Evolutionary conservation across 176 grass and related monocot species (phyloP).

Genomic region (Rhynchospora breviuscula): DNA sequence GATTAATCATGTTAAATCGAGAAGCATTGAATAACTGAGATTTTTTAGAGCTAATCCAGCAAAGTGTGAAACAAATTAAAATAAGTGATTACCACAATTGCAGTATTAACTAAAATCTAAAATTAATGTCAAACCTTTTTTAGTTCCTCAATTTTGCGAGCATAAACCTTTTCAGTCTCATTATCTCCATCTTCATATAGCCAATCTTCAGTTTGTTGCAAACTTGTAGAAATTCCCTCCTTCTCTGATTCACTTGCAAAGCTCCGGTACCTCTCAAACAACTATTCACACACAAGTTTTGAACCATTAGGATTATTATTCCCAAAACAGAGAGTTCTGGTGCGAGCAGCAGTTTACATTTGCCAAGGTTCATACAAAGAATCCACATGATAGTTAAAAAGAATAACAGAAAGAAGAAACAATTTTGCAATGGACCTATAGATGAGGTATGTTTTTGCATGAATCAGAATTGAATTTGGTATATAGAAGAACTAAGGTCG

Average conservation of each 20-base stretch:
- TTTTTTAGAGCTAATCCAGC: background rate
- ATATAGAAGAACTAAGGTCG: background rate
- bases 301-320: background rate
- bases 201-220: conserved; percentile 95
- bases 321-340: background rate
- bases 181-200: conserved; percentile 99
- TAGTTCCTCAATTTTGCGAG: conserved; percentile 71
- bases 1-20: background rate
- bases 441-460: background rate
- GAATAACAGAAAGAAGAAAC: background rate
- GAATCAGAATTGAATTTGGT: background rate
- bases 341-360: background rate
- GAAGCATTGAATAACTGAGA: background rate
- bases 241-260: conserved; percentile 92
- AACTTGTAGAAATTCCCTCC: conserved; percentile 61
- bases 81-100: background rate
- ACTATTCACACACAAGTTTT: conserved; percentile 37
- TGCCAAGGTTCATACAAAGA: background rate
- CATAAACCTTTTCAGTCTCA: conserved; percentile 91
- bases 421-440: background rate
- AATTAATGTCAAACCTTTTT: conserved; percentile 54
- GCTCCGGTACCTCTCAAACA: conserved; percentile 81
- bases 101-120: conserved; percentile 12
- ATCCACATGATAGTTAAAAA: conserved; percentile 6
- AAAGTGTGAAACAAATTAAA: conserved; percentile 9